Base-by-base conservation (phyloP, 2,329 filamentous ascomycete genomes). In the Trichoderma breve region DNA sequence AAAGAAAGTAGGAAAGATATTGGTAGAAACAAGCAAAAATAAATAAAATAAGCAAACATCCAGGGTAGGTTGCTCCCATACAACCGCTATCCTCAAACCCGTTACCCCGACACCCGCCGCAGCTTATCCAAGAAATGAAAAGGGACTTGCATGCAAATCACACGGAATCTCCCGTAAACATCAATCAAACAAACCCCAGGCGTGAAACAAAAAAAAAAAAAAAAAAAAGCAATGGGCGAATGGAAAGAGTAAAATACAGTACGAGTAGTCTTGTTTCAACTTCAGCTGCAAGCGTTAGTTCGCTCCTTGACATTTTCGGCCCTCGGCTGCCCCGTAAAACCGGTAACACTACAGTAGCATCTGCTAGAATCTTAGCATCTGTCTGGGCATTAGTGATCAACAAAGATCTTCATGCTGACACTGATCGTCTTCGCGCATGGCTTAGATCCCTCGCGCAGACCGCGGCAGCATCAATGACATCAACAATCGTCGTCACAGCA, bases 361-460 rank as follows among this genome's bases (percentile, higher is more conserved):
- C 18, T 67, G 9, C 47, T 57, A 57, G 47, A 57, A 66, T 43
- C 34, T 14, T 14, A 36, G 64, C 64, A 36, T 36, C 34, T 36
- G 34, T 60, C 53, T 60, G 26, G 26, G 39, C 66, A 61, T 32
- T 21, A 30, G 30, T 36, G 57, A 70, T 70, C 66, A 70, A 36
- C 66, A 70, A n/a, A 70, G 66, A 70, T 62, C 66, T 69, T 69
- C 66, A 43, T 18, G 57, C 66, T 34, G 66, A 21, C 30, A 43
- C 43, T 62, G 66, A 70, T 62, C 66, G 28, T 36, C 28, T 62
- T 34, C 39, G 57, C 39, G 57, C 66, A 36, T 66, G 43, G 30
- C 43, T 55, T 18, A 21, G 32, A 43, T 51, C 39, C 18, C 62
- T 64, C 62, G 34, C 34, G 36, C 65, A 60, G 36, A n/a, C 55